These are phyloP conservation scores for Epicoccum sorghinum DNA, from an alignment of 2,329 filamentous ascomycete genomes.

Conservation along the genomic window DNA sequence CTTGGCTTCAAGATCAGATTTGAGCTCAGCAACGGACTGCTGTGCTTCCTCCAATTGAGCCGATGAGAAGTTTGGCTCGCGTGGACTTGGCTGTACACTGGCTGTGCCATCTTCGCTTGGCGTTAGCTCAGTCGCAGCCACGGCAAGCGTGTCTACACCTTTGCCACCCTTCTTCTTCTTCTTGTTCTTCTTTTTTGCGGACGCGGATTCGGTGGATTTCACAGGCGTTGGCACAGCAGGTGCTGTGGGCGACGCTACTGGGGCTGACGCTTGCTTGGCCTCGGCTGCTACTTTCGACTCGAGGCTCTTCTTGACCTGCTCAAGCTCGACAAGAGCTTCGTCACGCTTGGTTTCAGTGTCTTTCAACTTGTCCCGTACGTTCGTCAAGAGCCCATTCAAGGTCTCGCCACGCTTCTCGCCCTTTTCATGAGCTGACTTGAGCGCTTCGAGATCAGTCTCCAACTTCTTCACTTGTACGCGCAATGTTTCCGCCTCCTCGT, in stretches of 20 bases:
- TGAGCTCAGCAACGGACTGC: slow-evolving; percentile 38
- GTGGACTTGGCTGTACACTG: slow-evolving; percentile 41
- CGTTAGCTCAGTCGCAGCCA: slow-evolving; percentile 39
- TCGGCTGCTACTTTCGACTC: slow-evolving; percentile 21
- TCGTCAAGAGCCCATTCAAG: slow-evolving; percentile 62
- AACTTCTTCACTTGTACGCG: slow-evolving; percentile 38
- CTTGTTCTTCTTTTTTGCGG: slow-evolving; percentile 77
- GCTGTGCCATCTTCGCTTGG: slow-evolving; percentile 48
- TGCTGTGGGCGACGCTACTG: slow-evolving; percentile 21
- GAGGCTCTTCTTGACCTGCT: slow-evolving; percentile 39
- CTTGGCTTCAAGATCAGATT: slow-evolving; percentile 44
- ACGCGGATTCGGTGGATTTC: slow-evolving; percentile 40
- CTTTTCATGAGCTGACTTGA: slow-evolving; percentile 41
- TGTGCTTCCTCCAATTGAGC: slow-evolving; percentile 39
- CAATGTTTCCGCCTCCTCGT: slow-evolving; percentile 36
- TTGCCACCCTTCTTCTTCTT: slow-evolving; percentile 79
- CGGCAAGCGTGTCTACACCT: slow-evolving; percentile 26
- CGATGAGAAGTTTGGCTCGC: slow-evolving; percentile 52
- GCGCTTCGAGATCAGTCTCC: slow-evolving; percentile 37
- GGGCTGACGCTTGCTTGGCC: slow-evolving; percentile 20
- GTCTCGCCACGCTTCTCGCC: slow-evolving; percentile 61
- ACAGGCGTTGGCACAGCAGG: slow-evolving; percentile 16
- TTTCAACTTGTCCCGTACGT: slow-evolving; percentile 59
- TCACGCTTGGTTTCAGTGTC: slow-evolving; percentile 59
- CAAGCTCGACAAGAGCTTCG: slow-evolving; percentile 52